Evolutionary conservation across 768 basidiomycete genomes (phyloP), one percentile per base, ranked within the genome.

Genomic region (Cantharellus cinnabarinus): DNA sequence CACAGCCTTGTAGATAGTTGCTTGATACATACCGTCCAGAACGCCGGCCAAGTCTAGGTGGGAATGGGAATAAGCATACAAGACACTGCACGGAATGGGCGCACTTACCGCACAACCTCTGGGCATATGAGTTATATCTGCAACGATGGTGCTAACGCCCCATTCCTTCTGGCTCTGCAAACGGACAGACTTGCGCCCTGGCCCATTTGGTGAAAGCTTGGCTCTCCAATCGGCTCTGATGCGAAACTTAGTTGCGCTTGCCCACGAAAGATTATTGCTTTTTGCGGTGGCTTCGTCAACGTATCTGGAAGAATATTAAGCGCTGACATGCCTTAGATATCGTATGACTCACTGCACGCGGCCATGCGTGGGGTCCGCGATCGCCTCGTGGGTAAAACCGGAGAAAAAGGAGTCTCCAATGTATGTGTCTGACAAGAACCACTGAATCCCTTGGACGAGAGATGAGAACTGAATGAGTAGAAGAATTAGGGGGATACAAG

Each of bases 311-410:
- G 14, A 10, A 54, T 54, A 38, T 57, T 1, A 29, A 29, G 20
- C 20, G 56, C 10, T 37, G 7, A 54, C 7, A 54, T 37, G 7
- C 7, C 10, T 10, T 54, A 37, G 34, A 5, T 29, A 60, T 2
- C 34, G 15, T 20, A 20, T 42, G 52, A 59, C 62, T 37, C 41
- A 64, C 62, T 63, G 62, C 50, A 64, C 64, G 29, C 64, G 55
- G 0, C 64, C 64, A 39, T 64, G 60, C 2, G 64, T 64, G n/a
- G 64, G 64, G 54, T 64, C 64, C 34, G 48, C 50, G 41, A 59
- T 60, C 2, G 61, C 58, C 29, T 60, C 50, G 42, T 59, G 59
- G 42, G 58, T 55, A 57, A 64, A 64, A n/a, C 62, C 64, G 38
- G 42, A 50, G 2, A 64, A 42, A 58, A 63, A 64, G 42, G 40